These are phyloP conservation scores for Diddensiella santjacobensis DNA, from an alignment of 805 yeast species.

Conservation along the genomic window DNA sequence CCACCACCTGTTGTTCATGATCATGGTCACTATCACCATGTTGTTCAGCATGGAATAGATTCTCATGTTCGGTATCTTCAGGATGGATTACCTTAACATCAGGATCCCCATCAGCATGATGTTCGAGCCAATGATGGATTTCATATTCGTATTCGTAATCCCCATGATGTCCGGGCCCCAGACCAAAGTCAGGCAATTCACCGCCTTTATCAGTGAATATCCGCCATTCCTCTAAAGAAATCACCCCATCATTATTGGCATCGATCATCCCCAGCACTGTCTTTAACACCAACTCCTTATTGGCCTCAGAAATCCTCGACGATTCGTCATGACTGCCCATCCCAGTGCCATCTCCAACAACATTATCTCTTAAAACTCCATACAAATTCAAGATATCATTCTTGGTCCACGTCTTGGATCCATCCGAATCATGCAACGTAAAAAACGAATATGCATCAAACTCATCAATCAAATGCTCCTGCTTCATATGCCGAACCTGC, in stretches of 20 bases:
- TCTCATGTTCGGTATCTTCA: slow-evolving; percentile 85
- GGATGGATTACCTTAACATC: slow-evolving; percentile 75
- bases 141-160: slow-evolving; percentile 93
- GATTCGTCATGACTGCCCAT: slow-evolving; percentile 70
- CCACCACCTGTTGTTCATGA: slow-evolving; percentile 5
- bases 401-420: slow-evolving; percentile 50
- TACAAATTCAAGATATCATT: slow-evolving; percentile 77
- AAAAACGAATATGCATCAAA: slow-evolving; percentile 77
- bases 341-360: slow-evolving; percentile 87
- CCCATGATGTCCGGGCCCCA: slow-evolving; percentile 91
- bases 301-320: slow-evolving; percentile 53
- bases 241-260: slow-evolving; percentile 57
- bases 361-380: slow-evolving; percentile 67
- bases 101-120: slow-evolving; percentile 62
- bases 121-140: slow-evolving; percentile 86
- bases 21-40: slow-evolving; percentile 50
- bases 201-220: slow-evolving; percentile 58
- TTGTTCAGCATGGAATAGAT: slow-evolving; percentile 81
- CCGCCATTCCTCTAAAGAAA: slow-evolving; percentile 68
- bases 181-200: slow-evolving; percentile 84
- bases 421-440: slow-evolving; percentile 64
- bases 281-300: slow-evolving; percentile 49
- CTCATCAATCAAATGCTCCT: slow-evolving; percentile 75
- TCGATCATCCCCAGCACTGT: slow-evolving; percentile 61
- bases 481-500: slow-evolving; percentile 69